Conservation (phyloP, 495 filamentous ascomycete genomes). For the Neurospora sublineolata region DNA sequence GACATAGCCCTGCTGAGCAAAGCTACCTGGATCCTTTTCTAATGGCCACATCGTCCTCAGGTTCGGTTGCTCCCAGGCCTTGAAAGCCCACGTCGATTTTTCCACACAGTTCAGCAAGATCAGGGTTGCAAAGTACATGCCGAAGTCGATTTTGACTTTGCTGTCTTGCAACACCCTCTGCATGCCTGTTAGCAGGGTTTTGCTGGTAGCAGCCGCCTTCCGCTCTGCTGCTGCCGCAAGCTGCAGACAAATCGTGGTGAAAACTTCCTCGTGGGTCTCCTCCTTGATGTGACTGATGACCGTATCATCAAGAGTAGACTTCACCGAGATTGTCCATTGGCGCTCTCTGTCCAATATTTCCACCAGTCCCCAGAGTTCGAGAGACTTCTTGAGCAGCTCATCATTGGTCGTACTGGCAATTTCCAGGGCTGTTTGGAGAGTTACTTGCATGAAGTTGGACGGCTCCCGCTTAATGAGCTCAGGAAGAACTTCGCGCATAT, state of each 20-base stretch:
- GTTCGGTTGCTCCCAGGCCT: slow-evolving; percentile 54
- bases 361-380: slow-evolving; percentile 69
- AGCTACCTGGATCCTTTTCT: slow-evolving; percentile 52
- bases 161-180: slow-evolving; percentile 65
- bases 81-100: slow-evolving; percentile 74
- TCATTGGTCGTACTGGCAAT: slow-evolving; percentile 48
- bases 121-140: slow-evolving; percentile 62
- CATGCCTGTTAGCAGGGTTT: slow-evolving; percentile 59
- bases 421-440: slow-evolving; percentile 46
- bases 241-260: slow-evolving; percentile 50
- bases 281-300: slow-evolving; percentile 27
- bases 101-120: slow-evolving; percentile 72
- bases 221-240: slow-evolving; percentile 65
- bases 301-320: slow-evolving; percentile 17
- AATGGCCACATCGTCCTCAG: slow-evolving; percentile 56
- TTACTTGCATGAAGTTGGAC: slow-evolving; percentile 57
- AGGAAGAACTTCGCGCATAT: slow-evolving; percentile 53
- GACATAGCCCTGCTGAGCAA: slow-evolving; percentile 57
- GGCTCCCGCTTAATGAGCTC: slow-evolving; percentile 53
- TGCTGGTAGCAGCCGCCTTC: slow-evolving; percentile 53
- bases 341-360: slow-evolving; percentile 61
- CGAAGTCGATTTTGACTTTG: slow-evolving; percentile 55
- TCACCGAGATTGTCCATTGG: slow-evolving; percentile 49
- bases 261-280: slow-evolving; percentile 31
- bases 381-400: slow-evolving; percentile 48